phyloP scores from a whole-genome alignment of 108 stramenopile species.

The Skeletonema marinoi region DNA sequence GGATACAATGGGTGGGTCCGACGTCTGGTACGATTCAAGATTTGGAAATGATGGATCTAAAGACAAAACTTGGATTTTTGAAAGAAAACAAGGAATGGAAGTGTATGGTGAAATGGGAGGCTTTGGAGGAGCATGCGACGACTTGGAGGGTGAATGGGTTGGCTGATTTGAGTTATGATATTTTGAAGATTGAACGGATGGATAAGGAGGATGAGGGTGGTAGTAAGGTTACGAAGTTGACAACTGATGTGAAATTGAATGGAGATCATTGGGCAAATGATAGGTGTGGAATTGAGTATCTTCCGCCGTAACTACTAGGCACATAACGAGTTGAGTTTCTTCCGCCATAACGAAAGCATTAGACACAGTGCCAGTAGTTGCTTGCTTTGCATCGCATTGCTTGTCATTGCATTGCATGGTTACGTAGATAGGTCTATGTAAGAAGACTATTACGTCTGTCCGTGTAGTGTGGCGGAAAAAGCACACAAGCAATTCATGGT shows the following conservation, averaged over 20 bases:
- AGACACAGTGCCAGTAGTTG: no score
- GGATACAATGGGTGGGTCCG: slow-evolving; percentile 74
- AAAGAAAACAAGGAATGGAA: slow-evolving; percentile 89
- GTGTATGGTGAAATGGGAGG: slow-evolving; percentile 97
- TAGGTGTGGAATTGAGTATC: slow-evolving; percentile 73
- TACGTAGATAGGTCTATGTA: no score
- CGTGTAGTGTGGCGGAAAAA: no score
- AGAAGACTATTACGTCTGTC: no score
- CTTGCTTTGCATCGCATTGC: no score
- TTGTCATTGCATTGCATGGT: no score
- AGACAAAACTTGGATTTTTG: slow-evolving; percentile 77
- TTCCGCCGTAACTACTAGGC: neutral
- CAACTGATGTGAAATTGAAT: slow-evolving; percentile 93
- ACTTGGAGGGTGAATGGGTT: slow-evolving; percentile 94
- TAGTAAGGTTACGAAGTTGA: slow-evolving; percentile 76
- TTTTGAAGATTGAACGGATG: slow-evolving; percentile 51
- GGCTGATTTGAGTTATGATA: slow-evolving; percentile 80
- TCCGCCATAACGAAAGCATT: no score
- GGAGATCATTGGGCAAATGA: slow-evolving; percentile 92
- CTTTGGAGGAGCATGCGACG: slow-evolving; percentile 88
- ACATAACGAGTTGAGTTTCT: no score
- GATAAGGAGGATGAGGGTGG: slow-evolving; percentile 48
- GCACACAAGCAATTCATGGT: no score
- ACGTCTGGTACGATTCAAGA: slow-evolving; percentile 54
- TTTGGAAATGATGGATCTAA: slow-evolving; percentile 81